These are phyloP conservation scores for Aspergillus mulundensis DNA, from an alignment of 495 filamentous ascomycete genomes.

Conservation along the genomic window DNA sequence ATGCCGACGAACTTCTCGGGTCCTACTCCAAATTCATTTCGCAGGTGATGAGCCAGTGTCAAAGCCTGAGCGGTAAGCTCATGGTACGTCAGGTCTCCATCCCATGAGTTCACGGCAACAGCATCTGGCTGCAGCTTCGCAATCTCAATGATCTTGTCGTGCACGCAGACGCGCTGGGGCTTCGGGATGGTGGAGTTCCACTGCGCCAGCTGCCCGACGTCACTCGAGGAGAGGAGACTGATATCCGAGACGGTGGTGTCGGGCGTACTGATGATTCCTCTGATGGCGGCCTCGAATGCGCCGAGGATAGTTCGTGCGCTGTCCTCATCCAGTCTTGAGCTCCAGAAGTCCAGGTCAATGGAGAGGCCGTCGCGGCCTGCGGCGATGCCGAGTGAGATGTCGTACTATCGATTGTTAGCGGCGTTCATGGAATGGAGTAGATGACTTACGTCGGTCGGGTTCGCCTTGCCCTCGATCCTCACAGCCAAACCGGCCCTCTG, in stretches of 20 bases:
- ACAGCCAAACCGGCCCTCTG: neutral
- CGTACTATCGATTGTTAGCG: neutral
- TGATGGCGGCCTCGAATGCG: neutral
- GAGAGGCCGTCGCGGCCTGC: neutral
- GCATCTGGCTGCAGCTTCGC: neutral
- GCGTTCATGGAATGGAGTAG: neutral
- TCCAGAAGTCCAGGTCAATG: neutral
- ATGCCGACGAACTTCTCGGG: neutral
- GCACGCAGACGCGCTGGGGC: neutral
- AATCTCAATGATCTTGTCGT: neutral
- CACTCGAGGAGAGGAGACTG: neutral
- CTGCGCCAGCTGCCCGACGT: neutral
- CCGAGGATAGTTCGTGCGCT: neutral
- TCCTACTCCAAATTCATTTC: neutral
- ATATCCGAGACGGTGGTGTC: neutral
- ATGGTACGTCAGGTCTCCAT: neutral
- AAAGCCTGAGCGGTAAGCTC: neutral
- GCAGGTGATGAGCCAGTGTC: neutral
- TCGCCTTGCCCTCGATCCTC: neutral
- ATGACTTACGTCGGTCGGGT: neutral
- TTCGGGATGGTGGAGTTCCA: neutral
- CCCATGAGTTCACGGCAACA: neutral
- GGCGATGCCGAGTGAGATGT: neutral
- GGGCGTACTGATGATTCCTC: neutral
- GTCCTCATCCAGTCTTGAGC: neutral